A percentile compares a stretch with the other conserved stretches of the same genome.
Evolutionary conservation across 2,329 filamentous ascomycete genomes (phyloP).

Genomic region (Diaporthe vaccinii): DNA sequence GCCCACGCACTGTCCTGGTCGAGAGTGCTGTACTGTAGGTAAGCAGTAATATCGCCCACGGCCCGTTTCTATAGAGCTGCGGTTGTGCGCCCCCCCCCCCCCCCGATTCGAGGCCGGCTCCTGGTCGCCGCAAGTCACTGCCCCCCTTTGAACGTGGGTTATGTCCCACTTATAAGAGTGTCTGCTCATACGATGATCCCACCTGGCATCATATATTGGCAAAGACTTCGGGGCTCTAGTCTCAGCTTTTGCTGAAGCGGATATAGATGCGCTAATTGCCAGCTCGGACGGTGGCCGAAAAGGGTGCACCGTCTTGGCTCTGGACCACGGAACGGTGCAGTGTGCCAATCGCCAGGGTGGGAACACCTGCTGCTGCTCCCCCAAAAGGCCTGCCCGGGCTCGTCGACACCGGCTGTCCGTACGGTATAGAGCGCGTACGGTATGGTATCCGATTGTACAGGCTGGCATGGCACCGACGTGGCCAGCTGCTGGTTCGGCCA

Average conservation of each 20-base stretch:
- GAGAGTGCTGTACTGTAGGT: neutral
- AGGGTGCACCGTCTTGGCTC: conserved; percentile 21
- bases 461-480: neutral
- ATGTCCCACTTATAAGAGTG: conserved; percentile 24
- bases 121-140: conserved; percentile 9
- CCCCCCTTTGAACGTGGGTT: conserved; percentile 26
- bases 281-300: conserved; percentile 32
- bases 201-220: conserved; percentile 28
- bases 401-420: conserved; percentile 20
- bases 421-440: neutral
- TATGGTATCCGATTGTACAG: neutral
- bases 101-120: conserved; percentile 18
- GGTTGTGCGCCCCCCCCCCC: neutral
- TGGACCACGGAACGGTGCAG: conserved; percentile 17
- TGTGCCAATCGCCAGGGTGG: neutral
- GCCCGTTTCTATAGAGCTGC: neutral
- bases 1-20: conserved; percentile 17
- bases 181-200: conserved; percentile 31
- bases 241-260: conserved; percentile 27
- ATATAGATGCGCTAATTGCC: conserved; percentile 23
- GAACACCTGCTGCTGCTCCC: neutral
- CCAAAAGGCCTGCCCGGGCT: neutral
- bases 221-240: conserved; percentile 28
- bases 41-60: conserved; percentile 15
- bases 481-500: conserved; percentile 4